A percentile compares a stretch with the other conserved stretches of the same genome.
These are phyloP conservation scores for Tricholoma saponaceum DNA, from an alignment of 768 basidiomycete species.

Conservation along the genomic window DNA sequence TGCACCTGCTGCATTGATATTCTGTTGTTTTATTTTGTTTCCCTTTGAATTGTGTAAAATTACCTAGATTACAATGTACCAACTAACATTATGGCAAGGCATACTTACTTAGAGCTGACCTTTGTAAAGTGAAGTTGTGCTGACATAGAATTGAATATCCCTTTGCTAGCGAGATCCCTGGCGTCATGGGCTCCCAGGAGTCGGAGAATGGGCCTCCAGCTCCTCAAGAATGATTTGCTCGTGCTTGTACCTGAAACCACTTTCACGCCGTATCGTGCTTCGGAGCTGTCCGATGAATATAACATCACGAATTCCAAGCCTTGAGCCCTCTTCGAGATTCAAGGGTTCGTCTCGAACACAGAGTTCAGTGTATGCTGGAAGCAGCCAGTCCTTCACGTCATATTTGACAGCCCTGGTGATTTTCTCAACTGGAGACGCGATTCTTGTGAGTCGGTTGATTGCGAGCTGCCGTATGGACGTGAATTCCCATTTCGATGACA, in stretches of 20 bases:
- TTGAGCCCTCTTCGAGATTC: background rate
- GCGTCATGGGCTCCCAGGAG: background rate
- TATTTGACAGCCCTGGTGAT: background rate
- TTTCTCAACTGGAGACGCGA: background rate
- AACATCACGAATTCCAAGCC: background rate
- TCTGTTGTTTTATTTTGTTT: background rate
- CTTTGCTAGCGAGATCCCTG: background rate
- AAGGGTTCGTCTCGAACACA: background rate
- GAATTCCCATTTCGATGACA: background rate
- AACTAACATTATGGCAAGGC: background rate
- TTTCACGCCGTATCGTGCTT: background rate
- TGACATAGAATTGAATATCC: background rate
- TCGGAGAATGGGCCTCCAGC: background rate
- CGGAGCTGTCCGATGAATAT: background rate
- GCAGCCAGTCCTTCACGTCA: background rate
- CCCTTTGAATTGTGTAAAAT: background rate
- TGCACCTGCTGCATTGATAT: background rate
- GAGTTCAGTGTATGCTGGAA: background rate
- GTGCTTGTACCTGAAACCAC: background rate
- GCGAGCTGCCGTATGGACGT: background rate
- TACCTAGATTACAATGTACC: background rate
- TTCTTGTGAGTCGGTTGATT: background rate
- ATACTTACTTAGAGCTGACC: background rate
- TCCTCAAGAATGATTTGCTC: background rate
- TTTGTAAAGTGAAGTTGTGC: background rate